phyloP scores from a whole-genome alignment of 176 grass and related monocot species.

The Musa acuminata region DNA sequence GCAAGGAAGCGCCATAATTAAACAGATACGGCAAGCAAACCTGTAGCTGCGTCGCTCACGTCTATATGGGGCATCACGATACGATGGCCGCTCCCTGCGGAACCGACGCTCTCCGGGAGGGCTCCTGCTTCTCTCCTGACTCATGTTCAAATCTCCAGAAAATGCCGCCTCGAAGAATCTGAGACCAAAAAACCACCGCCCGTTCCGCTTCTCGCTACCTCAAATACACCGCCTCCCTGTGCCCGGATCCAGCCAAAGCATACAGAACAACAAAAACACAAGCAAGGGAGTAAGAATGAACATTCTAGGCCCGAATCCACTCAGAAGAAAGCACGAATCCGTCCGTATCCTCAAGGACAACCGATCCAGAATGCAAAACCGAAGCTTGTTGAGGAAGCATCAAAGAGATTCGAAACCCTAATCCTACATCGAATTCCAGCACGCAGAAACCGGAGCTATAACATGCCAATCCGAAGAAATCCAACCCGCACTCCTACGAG shows the following conservation, averaged over 20 bases:
- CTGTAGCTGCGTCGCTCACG: conserved; percentile 10
- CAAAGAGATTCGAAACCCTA: neutral
- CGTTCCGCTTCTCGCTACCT: neutral
- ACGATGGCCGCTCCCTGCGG: conserved; percentile 4
- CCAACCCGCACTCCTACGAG: neutral
- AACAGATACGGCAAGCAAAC: neutral
- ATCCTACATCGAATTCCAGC: neutral
- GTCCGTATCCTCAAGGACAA: too few species aligned
- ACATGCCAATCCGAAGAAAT: neutral
- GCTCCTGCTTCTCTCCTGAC: conserved; percentile 5
- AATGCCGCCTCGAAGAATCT: neutral
- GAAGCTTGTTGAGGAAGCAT: neutral
- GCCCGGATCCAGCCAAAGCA: neutral
- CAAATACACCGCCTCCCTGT: neutral
- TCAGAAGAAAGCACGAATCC: too few species aligned
- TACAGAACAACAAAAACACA: neutral
- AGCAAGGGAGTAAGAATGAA: neutral
- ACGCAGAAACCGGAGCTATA: neutral
- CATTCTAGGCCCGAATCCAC: too few species aligned
- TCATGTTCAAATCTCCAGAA: conserved; percentile 1
- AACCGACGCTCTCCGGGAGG: conserved; percentile 3
- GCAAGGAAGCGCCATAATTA: too few species aligned
- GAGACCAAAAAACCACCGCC: neutral
- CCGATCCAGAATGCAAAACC: too few species aligned
- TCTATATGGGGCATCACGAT: conserved; percentile 6